Percentiles rank a stretch among this genome's conserved stretches.
These are phyloP conservation scores for Calophaca sinica DNA, from an alignment of 306 rosid genomes.

Conservation along the genomic window DNA sequence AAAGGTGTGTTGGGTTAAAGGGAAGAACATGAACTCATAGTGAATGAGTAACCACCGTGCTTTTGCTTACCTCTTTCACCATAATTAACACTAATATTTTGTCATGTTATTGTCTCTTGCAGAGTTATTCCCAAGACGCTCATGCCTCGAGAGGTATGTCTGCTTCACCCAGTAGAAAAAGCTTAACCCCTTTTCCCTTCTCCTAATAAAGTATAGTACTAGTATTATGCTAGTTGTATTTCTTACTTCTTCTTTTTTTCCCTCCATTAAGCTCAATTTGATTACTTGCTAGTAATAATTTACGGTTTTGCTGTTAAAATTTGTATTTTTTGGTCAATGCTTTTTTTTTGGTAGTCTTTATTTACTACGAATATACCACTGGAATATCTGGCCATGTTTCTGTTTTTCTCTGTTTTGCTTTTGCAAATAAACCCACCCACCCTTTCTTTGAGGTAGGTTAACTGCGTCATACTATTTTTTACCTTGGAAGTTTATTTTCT, in stretches of 20 bases:
- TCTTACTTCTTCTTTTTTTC: too few relatives aligned
- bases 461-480: too few relatives aligned
- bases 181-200: constrained; percentile 52
- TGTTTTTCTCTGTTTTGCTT: neutral
- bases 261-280: neutral
- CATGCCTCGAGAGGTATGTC: constrained; percentile 99
- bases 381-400: constrained; percentile 15
- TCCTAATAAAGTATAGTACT: constrained; percentile 37
- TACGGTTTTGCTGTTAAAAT: constrained; percentile 4
- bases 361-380: constrained; percentile 13
- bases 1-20: constrained; percentile 47
- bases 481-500: too few relatives aligned
- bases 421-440: too few relatives aligned
- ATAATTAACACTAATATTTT: constrained; percentile 52
- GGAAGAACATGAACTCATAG: neutral
- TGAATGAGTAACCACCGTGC: constrained; percentile 47
- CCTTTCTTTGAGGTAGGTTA: too few relatives aligned
- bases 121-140: constrained; percentile 99
- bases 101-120: constrained; percentile 82
- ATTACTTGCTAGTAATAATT: constrained; percentile 15
- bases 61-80: constrained; percentile 37
- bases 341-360: neutral
- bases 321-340: too few relatives aligned
- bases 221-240: too few relatives aligned
- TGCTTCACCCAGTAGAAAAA: constrained; percentile 49